Conservation (phyloP, 257 asterid species). For the Lavandula angustifolia region DNA sequence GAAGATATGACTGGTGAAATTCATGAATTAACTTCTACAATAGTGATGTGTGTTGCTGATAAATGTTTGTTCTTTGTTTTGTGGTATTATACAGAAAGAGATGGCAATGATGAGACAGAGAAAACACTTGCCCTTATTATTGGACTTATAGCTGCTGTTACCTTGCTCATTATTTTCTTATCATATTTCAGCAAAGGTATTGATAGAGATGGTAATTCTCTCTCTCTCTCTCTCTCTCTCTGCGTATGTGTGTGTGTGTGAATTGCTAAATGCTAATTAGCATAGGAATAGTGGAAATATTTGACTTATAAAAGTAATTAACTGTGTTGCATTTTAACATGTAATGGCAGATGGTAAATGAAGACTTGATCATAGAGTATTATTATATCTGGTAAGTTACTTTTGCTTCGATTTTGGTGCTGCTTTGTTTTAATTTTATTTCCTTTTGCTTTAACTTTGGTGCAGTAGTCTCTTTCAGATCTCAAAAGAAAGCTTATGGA, state of each 20-base stretch:
- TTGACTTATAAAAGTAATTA: too few relatives aligned
- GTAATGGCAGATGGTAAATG: too few relatives aligned
- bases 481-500: neutral
- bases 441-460: constrained; percentile 16
- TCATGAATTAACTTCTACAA: neutral
- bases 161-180: constrained; percentile 18
- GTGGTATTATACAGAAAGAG: constrained; percentile 2
- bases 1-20: neutral
- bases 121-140: constrained; percentile 23
- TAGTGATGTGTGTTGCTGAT: too few relatives aligned
- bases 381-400: too few relatives aligned
- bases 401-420: too few relatives aligned
- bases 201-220: neutral
- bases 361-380: too few relatives aligned
- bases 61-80: neutral
- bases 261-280: too few relatives aligned
- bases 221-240: neutral
- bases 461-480: neutral
- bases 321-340: too few relatives aligned
- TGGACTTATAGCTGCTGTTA: constrained; percentile 18
- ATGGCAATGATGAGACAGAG: constrained; percentile 18
- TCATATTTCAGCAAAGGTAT: constrained; percentile 5
- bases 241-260: too few relatives aligned
- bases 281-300: too few relatives aligned
- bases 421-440: neutral